A percentile compares a stretch with the other conserved stretches of the same genome.
Conservation (phyloP, 75 land plant species). For the Azolla pinnata region DNA sequence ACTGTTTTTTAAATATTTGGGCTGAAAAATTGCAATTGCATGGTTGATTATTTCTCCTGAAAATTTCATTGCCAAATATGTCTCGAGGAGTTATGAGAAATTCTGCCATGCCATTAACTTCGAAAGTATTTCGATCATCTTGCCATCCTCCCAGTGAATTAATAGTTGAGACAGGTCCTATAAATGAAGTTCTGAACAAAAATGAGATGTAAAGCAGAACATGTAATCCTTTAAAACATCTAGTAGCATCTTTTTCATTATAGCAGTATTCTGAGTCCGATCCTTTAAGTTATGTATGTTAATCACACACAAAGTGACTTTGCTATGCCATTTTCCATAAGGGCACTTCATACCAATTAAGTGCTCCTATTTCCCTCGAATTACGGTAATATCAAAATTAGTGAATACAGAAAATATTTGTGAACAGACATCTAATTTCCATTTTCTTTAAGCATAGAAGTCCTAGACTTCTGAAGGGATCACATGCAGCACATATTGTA, state of each 20-base stretch:
- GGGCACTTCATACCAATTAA: no score
- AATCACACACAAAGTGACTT: no score
- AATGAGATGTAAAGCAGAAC: background rate
- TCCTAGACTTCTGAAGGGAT: no score
- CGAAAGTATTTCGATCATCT: background rate
- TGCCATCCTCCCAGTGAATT: background rate
- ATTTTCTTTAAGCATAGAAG: no score
- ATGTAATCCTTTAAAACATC: background rate
- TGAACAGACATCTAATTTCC: no score
- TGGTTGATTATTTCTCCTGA: background rate
- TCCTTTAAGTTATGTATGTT: no score
- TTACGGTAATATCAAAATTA: no score
- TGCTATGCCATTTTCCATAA: no score
- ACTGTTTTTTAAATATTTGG: background rate
- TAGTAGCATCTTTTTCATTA: background rate
- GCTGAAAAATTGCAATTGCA: slow-evolving; percentile 6
- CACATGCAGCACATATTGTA: no score
- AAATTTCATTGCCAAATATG: slow-evolving; percentile 2
- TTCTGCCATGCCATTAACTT: background rate
- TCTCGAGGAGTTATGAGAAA: slow-evolving; percentile 2
- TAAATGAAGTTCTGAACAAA: background rate
- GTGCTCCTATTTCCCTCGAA: no score
- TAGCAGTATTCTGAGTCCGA: no score
- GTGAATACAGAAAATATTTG: no score
- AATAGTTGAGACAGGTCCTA: background rate